Conservation (phyloP, 805 yeast species). For the Schwanniomyces vanrijiae region DNA sequence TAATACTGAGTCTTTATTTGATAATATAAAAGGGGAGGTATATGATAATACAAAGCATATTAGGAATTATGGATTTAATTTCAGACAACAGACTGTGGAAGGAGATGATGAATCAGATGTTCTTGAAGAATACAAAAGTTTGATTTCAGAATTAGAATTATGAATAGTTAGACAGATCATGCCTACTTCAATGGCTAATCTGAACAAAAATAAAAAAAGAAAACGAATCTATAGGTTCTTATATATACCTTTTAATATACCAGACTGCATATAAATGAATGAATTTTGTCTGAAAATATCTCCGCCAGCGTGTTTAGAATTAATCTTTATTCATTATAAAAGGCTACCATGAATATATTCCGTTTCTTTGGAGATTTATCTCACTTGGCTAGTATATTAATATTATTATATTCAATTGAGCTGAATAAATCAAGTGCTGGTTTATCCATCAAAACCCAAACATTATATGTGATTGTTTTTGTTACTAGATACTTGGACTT, state of each 20-base stretch:
- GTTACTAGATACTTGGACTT: slow-evolving; percentile 40
- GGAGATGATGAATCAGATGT: slow-evolving; percentile 8
- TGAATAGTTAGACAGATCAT: too few species aligned
- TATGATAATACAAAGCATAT: slow-evolving; percentile 4
- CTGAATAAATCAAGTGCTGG: slow-evolving; percentile 71
- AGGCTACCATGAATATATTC: slow-evolving; percentile 39
- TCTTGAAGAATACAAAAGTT: slow-evolving; percentile 17
- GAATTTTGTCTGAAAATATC: background rate
- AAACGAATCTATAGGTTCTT: background rate
- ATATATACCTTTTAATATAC: background rate
- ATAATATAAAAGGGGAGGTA: slow-evolving; percentile 2
- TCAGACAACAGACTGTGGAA: slow-evolving; percentile 5
- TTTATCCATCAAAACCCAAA: slow-evolving; percentile 85
- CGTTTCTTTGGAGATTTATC: slow-evolving; percentile 68
- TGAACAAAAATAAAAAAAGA: too few species aligned
- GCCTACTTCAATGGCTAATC: too few species aligned
- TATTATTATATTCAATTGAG: slow-evolving; percentile 71
- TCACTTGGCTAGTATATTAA: slow-evolving; percentile 76
- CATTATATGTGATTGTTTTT: slow-evolving; percentile 55
- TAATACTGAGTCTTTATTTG: slow-evolving; percentile 14
- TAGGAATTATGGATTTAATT: slow-evolving; percentile 11
- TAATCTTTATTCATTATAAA: background rate
- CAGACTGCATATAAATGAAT: background rate
- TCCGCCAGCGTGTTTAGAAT: slow-evolving; percentile 4
- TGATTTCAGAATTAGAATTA: slow-evolving; percentile 6